Conservation (phyloP, 2,329 filamentous ascomycete genomes). For the Trichoderma atroviride region DNA sequence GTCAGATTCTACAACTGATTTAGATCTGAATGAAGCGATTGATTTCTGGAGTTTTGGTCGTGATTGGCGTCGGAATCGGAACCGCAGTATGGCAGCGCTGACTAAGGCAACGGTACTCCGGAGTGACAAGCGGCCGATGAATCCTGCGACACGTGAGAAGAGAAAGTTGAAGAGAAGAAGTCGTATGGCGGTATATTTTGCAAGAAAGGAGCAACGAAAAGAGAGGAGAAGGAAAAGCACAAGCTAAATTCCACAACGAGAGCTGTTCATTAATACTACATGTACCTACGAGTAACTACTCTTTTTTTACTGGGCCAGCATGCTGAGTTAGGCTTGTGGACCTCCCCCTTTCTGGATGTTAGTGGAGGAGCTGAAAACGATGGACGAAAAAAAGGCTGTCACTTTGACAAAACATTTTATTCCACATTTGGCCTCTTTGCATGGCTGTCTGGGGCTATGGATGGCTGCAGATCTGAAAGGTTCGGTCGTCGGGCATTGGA, state of each 20-base stretch:
- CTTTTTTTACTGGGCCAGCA: not conserved
- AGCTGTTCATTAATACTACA: conserved; percentile 2
- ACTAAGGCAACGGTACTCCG: conserved; percentile 2
- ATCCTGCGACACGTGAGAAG: not conserved
- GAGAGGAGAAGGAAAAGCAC: not conserved
- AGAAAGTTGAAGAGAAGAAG: not conserved
- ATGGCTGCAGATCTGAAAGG: conserved; percentile 1
- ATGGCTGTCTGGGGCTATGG: not conserved
- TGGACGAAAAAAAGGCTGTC: not conserved
- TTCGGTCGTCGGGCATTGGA: not conserved
- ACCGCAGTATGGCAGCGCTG: not conserved
- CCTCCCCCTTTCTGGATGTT: not conserved
- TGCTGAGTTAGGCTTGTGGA: not conserved
- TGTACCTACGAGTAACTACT: not conserved
- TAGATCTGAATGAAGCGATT: not conserved
- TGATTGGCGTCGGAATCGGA: not conserved
- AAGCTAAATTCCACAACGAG: not conserved
- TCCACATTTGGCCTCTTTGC: not conserved
- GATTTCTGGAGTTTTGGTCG: not conserved
- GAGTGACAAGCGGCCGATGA: not conserved
- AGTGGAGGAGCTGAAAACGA: not conserved
- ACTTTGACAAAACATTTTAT: not conserved
- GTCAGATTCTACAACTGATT: not conserved
- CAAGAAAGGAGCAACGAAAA: not conserved
- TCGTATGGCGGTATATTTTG: not conserved